Base-by-base conservation (phyloP, 106 monocot genomes). In the Alisma plantagoaquatica region DNA sequence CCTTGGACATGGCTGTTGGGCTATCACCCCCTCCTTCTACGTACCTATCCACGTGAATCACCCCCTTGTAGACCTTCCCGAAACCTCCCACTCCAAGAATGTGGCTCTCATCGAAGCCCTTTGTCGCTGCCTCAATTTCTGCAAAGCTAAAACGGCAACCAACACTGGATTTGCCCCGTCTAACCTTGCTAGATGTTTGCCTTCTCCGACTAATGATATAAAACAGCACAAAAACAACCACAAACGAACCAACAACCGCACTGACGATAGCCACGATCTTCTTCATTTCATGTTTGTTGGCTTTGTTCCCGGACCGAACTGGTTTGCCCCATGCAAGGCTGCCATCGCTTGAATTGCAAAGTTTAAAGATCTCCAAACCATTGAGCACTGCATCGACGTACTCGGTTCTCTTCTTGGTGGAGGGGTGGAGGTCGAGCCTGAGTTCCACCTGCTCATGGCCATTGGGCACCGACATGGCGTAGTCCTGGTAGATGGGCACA, bases 31-130 rank as follows among this genome's bases (percentile, higher is more conserved):
- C n/a, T n/a, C n/a, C n/a, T n/a, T n/a, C n/a, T n/a, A n/a, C n/a
- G n/a, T n/a, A n/a, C n/a, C n/a, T n/a, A n/a, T n/a, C n/a, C n/a
- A n/a, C 56, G 14, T 87, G 77, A 21, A 85, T 69, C 10, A 73
- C 73, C 2, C 84, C 84, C 0, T 31, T 33, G 22, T 85, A 85
- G 11, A 85, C 84, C 53, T 85, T 85, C n/a, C n/a, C n/a, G n/a
- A n/a, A n/a, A n/a, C n/a, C n/a, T n/a, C n/a, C n/a, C n/a, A n/a
- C n/a, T n/a, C 84, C 84, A 1, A 85, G 76, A 28, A 85, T 67
- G 14, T 69, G 66, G 12, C 77, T 20, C 48, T 87, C 77, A 25
- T 87, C 71, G 46, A 87, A 87, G 24, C 69, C 54, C 10, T 72
- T 81, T 0, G 81, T 87, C 35, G 86, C 86, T 2, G 74, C 71